These are phyloP conservation scores for Paradendryphiella salina DNA, from an alignment of 2,329 filamentous ascomycete species.

Conservation along the genomic window DNA sequence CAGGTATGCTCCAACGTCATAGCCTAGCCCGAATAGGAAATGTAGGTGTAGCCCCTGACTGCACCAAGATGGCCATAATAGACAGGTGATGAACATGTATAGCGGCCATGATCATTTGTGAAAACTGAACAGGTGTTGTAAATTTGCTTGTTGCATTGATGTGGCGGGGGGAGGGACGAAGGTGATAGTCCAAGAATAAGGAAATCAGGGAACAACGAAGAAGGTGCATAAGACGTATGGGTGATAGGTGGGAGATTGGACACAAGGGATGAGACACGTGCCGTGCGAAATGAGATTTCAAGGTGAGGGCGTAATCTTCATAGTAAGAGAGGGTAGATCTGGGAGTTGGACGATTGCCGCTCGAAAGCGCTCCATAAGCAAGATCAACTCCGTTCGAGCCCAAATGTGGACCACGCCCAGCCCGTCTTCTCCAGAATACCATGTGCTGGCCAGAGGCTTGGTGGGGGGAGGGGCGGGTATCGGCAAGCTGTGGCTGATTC, in stretches of 20 bases:
- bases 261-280: not conserved
- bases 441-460: conserved; percentile 2
- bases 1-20: too few relatives aligned
- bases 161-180: too few relatives aligned
- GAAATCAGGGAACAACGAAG: not conserved
- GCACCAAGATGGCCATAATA: too few relatives aligned
- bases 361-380: conserved; percentile 1
- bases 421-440: not conserved
- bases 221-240: not conserved
- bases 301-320: not conserved
- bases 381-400: not conserved
- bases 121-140: too few relatives aligned
- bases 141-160: too few relatives aligned
- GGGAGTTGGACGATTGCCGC: not conserved
- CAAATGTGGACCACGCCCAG: not conserved
- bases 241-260: not conserved
- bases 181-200: too few relatives aligned
- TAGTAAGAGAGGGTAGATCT: not conserved
- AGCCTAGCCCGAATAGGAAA: too few relatives aligned
- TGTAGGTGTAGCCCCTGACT: too few relatives aligned
- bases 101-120: too few relatives aligned
- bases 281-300: not conserved
- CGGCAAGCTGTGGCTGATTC: conserved; percentile 7
- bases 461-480: conserved; percentile 2
- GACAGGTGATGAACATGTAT: too few relatives aligned